Percentiles rank a stretch among this genome's conserved stretches.
phyloP scores from a whole-genome alignment of 768 basidiomycete species.

The Vishniacozyma victoriae region DNA sequence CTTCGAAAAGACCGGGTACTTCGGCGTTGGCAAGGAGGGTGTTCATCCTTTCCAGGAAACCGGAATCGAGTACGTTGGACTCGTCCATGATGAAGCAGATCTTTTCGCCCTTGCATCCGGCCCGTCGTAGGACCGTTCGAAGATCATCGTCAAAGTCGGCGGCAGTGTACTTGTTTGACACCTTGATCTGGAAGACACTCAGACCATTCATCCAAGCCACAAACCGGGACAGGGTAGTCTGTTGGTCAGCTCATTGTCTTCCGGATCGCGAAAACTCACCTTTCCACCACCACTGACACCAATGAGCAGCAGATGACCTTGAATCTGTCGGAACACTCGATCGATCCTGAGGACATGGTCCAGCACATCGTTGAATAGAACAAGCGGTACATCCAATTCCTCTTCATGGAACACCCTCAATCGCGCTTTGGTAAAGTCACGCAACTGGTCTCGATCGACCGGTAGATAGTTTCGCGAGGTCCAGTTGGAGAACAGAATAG shows the following conservation, averaged over 20 bases:
- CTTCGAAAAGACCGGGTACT: constrained; percentile 99
- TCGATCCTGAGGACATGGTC: constrained; percentile 98
- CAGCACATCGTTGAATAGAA: constrained; percentile 95
- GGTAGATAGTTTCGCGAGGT: constrained; percentile 94
- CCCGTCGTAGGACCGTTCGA: constrained; percentile 83
- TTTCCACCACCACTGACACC: constrained; percentile 98
- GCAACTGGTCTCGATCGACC: constrained; percentile 83
- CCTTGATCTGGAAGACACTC: constrained; percentile 99
- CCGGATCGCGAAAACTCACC: constrained; percentile 51
- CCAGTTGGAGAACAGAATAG: constrained; percentile 98
- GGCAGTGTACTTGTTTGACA: constrained; percentile 97
- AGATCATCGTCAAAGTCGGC: constrained; percentile 99
- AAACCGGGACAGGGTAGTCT: constrained; percentile 97
- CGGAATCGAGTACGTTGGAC: constrained; percentile 97
- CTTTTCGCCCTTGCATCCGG: constrained; percentile 98
- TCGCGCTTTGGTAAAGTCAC: constrained; percentile 94
- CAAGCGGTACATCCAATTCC: constrained; percentile 93
- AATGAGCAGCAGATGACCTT: constrained; percentile 91
- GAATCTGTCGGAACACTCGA: constrained; percentile 95
- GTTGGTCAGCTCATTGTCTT: constrained; percentile 11
- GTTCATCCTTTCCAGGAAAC: constrained; percentile 99
- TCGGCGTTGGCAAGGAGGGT: constrained; percentile 98
- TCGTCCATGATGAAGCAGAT: constrained; percentile 99
- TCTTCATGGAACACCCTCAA: constrained; percentile 98
- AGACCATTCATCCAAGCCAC: constrained; percentile 99